These are phyloP conservation scores for Daldinia concentrica DNA, from an alignment of 495 filamentous ascomycete genomes.

Conservation along the genomic window DNA sequence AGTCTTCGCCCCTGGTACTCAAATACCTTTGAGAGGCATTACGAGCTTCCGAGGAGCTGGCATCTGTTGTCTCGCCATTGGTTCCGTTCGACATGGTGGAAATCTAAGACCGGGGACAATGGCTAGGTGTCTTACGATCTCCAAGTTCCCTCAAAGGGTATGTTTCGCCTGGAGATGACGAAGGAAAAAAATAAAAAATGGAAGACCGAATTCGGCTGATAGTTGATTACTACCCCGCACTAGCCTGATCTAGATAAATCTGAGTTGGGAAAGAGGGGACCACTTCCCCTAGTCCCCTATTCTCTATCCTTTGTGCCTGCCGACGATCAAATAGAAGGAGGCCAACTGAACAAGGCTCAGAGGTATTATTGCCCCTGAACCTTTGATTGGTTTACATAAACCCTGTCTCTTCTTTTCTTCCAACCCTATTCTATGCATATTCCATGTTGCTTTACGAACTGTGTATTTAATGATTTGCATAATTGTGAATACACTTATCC, in stretches of 20 bases:
- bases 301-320: neutral
- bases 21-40: conserved; percentile 80
- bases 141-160: conserved; percentile 28
- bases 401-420: neutral
- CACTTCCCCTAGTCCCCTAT: neutral
- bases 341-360: conserved; percentile 2
- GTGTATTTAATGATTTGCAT: conserved; percentile 2
- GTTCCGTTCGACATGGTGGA: conserved; percentile 36
- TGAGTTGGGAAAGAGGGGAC: neutral
- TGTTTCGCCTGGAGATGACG: conserved; percentile 28
- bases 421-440: neutral
- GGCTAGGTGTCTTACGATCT: conserved; percentile 21
- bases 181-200: conserved; percentile 25
- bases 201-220: conserved; percentile 36
- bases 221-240: conserved; percentile 38
- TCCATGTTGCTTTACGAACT: conserved; percentile 7
- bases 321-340: neutral
- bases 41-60: conserved; percentile 47
- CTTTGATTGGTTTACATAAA: conserved; percentile 19
- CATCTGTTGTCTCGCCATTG: conserved; percentile 27
- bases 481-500: neutral
- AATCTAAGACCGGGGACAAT: conserved; percentile 2
- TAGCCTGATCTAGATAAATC: conserved; percentile 27
- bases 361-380: neutral
- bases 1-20: conserved; percentile 81